Base-by-base conservation (phyloP, 129 eudicot species). In the Flaveria brownii region DNA sequence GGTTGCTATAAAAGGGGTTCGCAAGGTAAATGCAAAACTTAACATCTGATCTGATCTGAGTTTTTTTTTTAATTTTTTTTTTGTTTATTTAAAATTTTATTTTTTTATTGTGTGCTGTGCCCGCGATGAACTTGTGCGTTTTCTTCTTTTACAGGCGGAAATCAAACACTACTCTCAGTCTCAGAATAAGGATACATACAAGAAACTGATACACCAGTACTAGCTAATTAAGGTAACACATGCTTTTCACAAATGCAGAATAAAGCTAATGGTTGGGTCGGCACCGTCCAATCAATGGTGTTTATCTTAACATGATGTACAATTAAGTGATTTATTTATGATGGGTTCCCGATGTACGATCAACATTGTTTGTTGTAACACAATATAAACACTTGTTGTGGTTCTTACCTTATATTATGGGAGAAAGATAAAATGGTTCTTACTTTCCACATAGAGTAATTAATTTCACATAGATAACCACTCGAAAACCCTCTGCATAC, bases 1-100 rank as follows among this genome's bases (percentile, higher is more conserved):
- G 75, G 78, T 80, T 65, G 97, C 99, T 62, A 71, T 95, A 66
- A 87, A 79, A 84, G 99, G 94, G 59, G 91, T 95, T 75, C 86
- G 97, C 42, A 89, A 91, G 96, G 99, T 95, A 89, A 4, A 47
- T 43, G 46, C 70, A 41, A 49, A 9, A 57, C 64, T 2, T 60
- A 12, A 60, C 17, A 11, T 60, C 41, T 60, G 7, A 11, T 28
- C 10, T 43, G 49, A 22, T 55, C 16, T 14, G 49, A 6, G 67
- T 22, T 74, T 46, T 39, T 52, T 14, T 42, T 80, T 73, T 17
- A 30, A 41, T n/a, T n/a, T n/a, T n/a, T n/a, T n/a, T n/a, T n/a
- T n/a, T n/a, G n/a, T n/a, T n/a, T n/a, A n/a, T n/a, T n/a, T n/a
- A n/a, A n/a, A n/a, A n/a, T n/a, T n/a, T n/a, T n/a, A 14, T 14